These are phyloP conservation scores for Penicillium sp. DNA, from an alignment of 2,329 filamentous ascomycete genomes.

Conservation along the genomic window DNA sequence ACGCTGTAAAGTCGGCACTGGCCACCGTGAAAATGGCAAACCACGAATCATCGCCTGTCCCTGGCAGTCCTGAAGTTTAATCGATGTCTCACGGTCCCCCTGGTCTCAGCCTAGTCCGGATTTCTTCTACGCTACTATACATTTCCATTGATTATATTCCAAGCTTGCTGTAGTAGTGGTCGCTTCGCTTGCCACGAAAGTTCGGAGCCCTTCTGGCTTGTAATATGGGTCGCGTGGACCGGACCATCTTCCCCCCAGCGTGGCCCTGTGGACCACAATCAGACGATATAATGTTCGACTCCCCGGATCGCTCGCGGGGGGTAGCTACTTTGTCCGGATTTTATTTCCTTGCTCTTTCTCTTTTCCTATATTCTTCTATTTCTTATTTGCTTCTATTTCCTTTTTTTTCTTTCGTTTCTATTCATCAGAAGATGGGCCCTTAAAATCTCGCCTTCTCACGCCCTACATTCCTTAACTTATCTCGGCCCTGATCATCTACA, in stretches of 20 bases:
- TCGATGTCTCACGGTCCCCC: slow-evolving; percentile 7
- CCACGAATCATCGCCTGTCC: not conserved
- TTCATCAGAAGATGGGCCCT: not conserved
- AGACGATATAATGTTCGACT: slow-evolving; percentile 7
- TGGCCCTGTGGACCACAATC: not conserved
- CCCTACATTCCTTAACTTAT: slow-evolving; percentile 1
- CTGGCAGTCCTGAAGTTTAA: slow-evolving; percentile 8
- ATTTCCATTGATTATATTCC: not conserved
- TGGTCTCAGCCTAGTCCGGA: not conserved
- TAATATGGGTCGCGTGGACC: not conserved
- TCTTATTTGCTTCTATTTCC: not conserved
- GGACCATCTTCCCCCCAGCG: not conserved
- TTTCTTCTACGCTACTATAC: not conserved
- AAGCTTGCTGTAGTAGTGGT: not conserved
- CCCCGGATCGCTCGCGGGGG: slow-evolving; percentile 8
- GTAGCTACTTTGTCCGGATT: not conserved
- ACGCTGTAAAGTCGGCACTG: slow-evolving; percentile 6
- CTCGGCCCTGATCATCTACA: not conserved
- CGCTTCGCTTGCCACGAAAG: not conserved
- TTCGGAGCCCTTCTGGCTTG: not conserved
- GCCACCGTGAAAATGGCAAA: slow-evolving; percentile 1
- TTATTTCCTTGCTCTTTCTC: not conserved
- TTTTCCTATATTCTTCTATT: not conserved
- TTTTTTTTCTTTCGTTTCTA: not conserved
- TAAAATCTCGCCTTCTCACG: not conserved